Evolutionary conservation across 345 rosid species (phyloP), one percentile per base, ranked within the genome.

Genomic region (Aurinia saxatilis): DNA sequence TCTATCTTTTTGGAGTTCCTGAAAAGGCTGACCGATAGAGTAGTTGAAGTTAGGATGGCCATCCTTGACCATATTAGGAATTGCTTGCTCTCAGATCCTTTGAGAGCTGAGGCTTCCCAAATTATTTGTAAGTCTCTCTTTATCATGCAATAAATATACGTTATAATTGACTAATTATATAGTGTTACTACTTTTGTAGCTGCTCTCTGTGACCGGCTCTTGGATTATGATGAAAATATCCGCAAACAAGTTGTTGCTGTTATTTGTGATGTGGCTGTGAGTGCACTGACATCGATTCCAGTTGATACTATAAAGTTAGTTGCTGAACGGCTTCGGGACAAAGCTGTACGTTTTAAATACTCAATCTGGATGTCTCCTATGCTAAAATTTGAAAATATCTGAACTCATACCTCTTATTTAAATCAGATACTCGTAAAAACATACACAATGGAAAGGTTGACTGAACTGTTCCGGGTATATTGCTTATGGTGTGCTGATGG

Each of bases 191-290:
- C 54, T 59, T 71, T 52, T 67, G 72, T 81, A 93, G 99, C 87
- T 82, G 95, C 95, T 10, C 88, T 93, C 14, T 84, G 97, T 76
- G 99, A 93, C 48, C 92, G 99, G 49, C 85, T 93, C 58, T 76
- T 90, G 84, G 99, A 93, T 80, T 90, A 81, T 67, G 99, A 93
- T 77, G 99, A 93, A 80, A 87, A 87, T 63, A 86, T 93, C 53
- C 82, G 99, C 47, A 90, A 87, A 82, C 88, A 81, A 80, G 99
- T 90, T 58, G 97, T 93, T 80, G 84, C 82, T 66, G 95, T 90
- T 19, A 84, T 90, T 64, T 84, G 90, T 62, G 90, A 90, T 75
- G 92, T 84, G 75, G 86, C 89, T 36, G 82, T 80, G 62, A 81
- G 76, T 70, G 80, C 90, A 55, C 69, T 75, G 45, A 78, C 67